phyloP scores from a whole-genome alignment of 1,139 yeast species.

The Hansenula sp. region DNA sequence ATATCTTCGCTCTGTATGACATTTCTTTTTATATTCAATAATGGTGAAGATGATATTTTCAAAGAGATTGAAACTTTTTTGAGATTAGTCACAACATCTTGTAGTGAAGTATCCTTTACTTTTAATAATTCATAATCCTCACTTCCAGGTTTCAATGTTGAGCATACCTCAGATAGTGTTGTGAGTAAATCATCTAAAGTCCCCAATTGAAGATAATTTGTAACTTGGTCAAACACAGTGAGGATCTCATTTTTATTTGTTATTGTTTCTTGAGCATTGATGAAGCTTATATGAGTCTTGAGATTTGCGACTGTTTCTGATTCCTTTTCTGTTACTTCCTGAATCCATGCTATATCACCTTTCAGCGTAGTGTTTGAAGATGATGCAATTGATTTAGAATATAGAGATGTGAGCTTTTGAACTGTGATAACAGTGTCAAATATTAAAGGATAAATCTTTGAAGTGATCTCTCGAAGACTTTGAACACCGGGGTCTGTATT shows the following conservation, averaged over 20 bases:
- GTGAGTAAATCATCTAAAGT: constrained; percentile 16
- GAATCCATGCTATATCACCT: constrained; percentile 19
- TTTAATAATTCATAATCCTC: background rate
- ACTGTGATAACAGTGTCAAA: constrained; percentile 6
- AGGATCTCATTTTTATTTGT: constrained; percentile 18
- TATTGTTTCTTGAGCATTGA: constrained; percentile 20
- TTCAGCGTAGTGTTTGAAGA: background rate
- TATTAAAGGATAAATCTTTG: constrained; percentile 5
- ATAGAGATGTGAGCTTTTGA: constrained; percentile 1
- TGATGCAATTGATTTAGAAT: background rate
- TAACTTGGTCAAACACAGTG: constrained; percentile 15
- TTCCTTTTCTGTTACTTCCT: constrained; percentile 13
- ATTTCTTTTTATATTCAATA: background rate
- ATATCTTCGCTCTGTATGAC: background rate
- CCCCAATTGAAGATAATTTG: constrained; percentile 15
- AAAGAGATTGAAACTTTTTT: background rate
- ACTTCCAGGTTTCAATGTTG: too few species aligned
- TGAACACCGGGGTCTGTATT: constrained; percentile 7
- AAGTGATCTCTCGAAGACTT: constrained; percentile 4
- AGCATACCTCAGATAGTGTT: too few species aligned
- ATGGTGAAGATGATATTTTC: background rate
- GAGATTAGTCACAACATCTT: background rate
- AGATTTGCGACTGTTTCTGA: constrained; percentile 15
- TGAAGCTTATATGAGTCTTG: too few species aligned
- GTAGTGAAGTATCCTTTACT: background rate